Conservation (phyloP, 2,329 filamentous ascomycete species). For the Botrytis tulipae region DNA sequence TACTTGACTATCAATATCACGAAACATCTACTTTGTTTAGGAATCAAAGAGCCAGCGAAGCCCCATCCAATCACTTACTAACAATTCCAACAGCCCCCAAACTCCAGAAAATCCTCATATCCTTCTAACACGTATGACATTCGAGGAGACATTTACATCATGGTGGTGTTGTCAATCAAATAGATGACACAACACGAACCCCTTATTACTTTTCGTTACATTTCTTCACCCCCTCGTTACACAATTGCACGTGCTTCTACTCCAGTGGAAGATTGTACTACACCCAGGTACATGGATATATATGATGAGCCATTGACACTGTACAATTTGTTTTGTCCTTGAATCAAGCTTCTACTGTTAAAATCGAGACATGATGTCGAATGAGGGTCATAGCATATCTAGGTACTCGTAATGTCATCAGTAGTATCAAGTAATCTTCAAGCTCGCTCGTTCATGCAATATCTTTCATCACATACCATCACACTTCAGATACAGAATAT, state of each 20-base stretch:
- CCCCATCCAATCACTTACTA: neutral
- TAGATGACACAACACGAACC: neutral
- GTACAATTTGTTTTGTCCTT: neutral
- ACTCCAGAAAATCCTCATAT: neutral
- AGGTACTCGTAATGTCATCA: neutral
- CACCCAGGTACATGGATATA: neutral
- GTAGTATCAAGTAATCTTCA: neutral
- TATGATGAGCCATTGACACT: fast-evolving
- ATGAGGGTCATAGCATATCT: neutral
- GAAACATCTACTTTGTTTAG: neutral
- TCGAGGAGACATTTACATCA: neutral
- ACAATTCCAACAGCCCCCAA: neutral
- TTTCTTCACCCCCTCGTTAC: neutral
- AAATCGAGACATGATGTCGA: no score
- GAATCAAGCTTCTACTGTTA: neutral
- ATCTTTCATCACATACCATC: neutral
- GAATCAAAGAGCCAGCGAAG: neutral
- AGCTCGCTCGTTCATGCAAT: neutral
- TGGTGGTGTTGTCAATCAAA: neutral
- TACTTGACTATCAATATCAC: neutral
- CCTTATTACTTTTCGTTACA: neutral
- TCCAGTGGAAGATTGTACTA: neutral
- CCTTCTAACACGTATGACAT: neutral
- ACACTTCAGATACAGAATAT: neutral
- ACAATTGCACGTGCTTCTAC: neutral